Evolutionary conservation across 805 yeast species (phyloP), one percentile per base, ranked within the genome.

Genomic region (Saturnispora silvae): DNA sequence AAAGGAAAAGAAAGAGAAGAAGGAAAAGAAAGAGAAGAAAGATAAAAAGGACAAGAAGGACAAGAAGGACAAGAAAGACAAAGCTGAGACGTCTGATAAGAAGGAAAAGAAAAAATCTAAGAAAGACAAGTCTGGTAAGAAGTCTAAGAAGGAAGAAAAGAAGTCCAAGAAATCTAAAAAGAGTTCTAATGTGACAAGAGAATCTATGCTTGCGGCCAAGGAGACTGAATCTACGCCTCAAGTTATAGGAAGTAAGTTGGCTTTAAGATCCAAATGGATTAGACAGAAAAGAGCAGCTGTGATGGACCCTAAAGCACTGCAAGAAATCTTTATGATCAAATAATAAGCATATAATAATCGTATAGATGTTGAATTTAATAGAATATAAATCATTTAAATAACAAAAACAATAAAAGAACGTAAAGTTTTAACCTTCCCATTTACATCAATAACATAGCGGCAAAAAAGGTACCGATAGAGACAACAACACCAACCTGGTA

Each of bases 251-350:
- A 69, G 79, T n/a, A 67, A 81, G 50, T 54, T 75, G 34, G 77
- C 94, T 1, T 81, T 81, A 4, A 72, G 97, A 56, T 77, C 94
- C 17, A 79, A 74, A 56, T 87, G 85, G 79, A 87, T 89, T 38
- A 79, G 70, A 46, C 95, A 86, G 56, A 89, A 89, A 56, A 71
- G 92, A 50, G 92, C 94, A 9, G 89, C 96, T 1, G 85, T 87
- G 0, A 73, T 81, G 77, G 97, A 89, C 54, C 70, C 81, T 3
- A 77, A 84, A 56, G 86, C 95, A 11, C 67, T 89, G 44, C 85
- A 83, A 48, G 97, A 89, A 59, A 89, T 89, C 40, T 83, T 89
- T 54, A 89, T 89, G 96, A 73, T 86, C 33, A 48, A 50, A 46
- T 57, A 26, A 26, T 15, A 13, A 10, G 7, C 8, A 10, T n/a